These are phyloP conservation scores for Geopyxis carbonaria DNA, from an alignment of 495 filamentous ascomycete genomes.

Conservation along the genomic window DNA sequence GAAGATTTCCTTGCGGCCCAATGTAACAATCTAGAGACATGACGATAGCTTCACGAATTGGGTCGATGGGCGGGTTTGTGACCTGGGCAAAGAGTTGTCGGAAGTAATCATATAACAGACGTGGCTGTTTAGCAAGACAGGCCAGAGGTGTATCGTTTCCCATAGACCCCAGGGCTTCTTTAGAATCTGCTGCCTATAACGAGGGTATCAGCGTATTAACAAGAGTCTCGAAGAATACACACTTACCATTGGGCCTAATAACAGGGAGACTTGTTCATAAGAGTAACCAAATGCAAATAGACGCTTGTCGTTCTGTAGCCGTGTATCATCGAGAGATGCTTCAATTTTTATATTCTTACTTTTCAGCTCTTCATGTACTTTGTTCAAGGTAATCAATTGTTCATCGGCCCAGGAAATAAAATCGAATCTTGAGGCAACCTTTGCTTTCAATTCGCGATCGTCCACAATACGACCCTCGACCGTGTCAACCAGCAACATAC, in stretches of 20 bases:
- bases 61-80: conserved; percentile 97
- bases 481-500: conserved; percentile 96
- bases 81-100: conserved; percentile 97
- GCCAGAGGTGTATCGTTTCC: conserved; percentile 95
- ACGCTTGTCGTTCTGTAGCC: conserved; percentile 68
- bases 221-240: not conserved
- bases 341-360: conserved; percentile 38
- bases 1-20: conserved; percentile 88
- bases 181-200: conserved; percentile 66
- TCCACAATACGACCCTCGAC: conserved; percentile 91
- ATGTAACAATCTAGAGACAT: conserved; percentile 98
- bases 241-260: conserved; percentile 71
- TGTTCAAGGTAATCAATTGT: conserved; percentile 49
- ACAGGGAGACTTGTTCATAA: conserved; percentile 85
- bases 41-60: conserved; percentile 94
- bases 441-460: conserved; percentile 81
- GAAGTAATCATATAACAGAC: conserved; percentile 95
- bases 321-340: conserved; percentile 48
- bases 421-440: conserved; percentile 67
- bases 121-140: conserved; percentile 75
- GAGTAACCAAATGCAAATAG: conserved; percentile 89
- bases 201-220: conserved; percentile 2
- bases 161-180: conserved; percentile 99
- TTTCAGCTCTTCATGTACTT: conserved; percentile 14
- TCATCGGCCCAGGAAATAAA: conserved; percentile 81